Evolutionary conservation across 1,284 basidiomycete genomes (phyloP).

Genomic region (Sporisorium exsertum): DNA sequence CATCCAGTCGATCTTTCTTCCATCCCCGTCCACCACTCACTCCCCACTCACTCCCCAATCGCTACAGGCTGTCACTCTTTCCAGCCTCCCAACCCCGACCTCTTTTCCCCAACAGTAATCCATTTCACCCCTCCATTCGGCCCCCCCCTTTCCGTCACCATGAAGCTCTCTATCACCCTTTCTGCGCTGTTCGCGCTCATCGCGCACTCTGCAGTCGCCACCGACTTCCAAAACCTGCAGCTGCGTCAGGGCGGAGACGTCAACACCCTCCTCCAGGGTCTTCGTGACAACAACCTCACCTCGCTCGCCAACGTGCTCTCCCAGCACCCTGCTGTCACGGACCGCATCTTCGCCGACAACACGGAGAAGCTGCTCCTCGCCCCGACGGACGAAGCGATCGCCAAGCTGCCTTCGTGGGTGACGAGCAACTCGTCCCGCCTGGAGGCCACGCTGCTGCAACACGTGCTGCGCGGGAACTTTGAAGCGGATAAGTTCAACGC

Average conservation of each 20-base stretch:
- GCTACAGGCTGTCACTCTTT: conserved; percentile 42
- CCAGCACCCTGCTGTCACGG: conserved; percentile 43
- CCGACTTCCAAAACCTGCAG: conserved; percentile 35
- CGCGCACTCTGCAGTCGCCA: conserved; percentile 17
- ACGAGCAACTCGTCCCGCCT: conserved; percentile 47
- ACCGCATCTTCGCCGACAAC: conserved; percentile 45
- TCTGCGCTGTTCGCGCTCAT: conserved; percentile 27
- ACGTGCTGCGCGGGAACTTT: conserved; percentile 50
- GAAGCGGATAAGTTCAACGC: conserved; percentile 30
- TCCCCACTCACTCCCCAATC: conserved; percentile 9
- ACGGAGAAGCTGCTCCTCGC: conserved; percentile 48
- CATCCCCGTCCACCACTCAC: conserved; percentile 7
- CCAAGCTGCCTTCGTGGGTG: conserved; percentile 43
- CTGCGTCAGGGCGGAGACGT: conserved; percentile 46
- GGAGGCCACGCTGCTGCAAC: conserved; percentile 53
- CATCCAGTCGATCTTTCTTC: neutral
- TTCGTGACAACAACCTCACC: conserved; percentile 50
- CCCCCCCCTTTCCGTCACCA: conserved; percentile 6
- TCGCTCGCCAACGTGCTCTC: conserved; percentile 44
- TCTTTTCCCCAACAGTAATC: conserved; percentile 3
- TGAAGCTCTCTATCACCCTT: conserved; percentile 32
- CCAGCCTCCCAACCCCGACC: conserved; percentile 21
- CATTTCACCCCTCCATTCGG: too few relatives aligned
- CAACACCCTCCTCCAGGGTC: conserved; percentile 42
- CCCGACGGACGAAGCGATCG: conserved; percentile 48